Evolutionary conservation across 768 basidiomycete genomes (phyloP), one percentile per base, ranked within the genome.

Genomic region (Hysterangium stoloniferum): DNA sequence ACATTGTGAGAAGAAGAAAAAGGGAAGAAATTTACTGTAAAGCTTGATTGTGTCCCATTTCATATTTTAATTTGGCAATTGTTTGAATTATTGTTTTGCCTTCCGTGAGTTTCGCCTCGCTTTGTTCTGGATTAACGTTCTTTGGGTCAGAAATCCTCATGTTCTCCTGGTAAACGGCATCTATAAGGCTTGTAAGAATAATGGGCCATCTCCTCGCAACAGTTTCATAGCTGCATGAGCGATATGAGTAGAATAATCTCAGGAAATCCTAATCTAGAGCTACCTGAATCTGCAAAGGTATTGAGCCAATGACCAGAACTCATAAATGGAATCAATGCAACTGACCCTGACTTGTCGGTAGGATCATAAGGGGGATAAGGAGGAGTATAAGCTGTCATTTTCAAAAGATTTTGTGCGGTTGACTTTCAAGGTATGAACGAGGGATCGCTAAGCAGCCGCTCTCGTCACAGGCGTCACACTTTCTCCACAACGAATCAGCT

Each of bases 171-270:
- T 51, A 22, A n/a, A 48, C 36, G 6, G 40, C 48, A 64, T 92
- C 86, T 55, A 95, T 82, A 40, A 91, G 71, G 15, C 67, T 72
- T 1, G 92, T 90, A 48, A 94, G 74, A 59, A 97, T 95, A 41
- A 86, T 73, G 3, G 71, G 71, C 71, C 71, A 73, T 48, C 87
- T 73, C 62, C 74, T 82, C 44, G 82, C 63, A 13, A 92, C 84
- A 0, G 88, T 91, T 52, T 85, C 81, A 57, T 84, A 89, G 52
- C 87, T 88, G 57, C 35, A 31, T 20, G 48, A 31, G 33, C n/a
- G 9, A 40, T 34, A 53, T 4, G 52, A 47, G 29, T 42, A 48
- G 12, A 38, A 48, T 11, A 25, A 50, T 11, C 3, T 11, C n/a
- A 6, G 8, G 36, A 31, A 36, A 17, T 34, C n/a, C 6, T 9